phyloP scores from a whole-genome alignment of 768 basidiomycete genomes.

The Tremella yokohamensis region DNA sequence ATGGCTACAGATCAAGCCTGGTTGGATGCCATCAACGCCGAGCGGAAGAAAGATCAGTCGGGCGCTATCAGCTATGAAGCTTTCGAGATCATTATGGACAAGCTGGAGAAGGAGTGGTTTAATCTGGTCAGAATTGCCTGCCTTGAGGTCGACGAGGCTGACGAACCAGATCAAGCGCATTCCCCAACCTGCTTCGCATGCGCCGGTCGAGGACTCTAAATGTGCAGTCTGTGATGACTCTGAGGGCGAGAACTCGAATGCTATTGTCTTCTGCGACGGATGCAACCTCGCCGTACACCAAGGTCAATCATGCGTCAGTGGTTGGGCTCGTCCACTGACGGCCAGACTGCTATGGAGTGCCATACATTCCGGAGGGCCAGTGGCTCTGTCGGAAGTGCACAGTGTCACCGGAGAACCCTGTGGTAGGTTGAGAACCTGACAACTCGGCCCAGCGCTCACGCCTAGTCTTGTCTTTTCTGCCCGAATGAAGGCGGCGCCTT shows the following conservation, averaged over 20 bases:
- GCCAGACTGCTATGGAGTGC: conserved; percentile 95
- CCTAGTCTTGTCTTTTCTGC: conserved; percentile 86
- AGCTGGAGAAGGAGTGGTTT: conserved; percentile 98
- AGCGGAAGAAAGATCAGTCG: conserved; percentile 67
- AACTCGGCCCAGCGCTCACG: conserved; percentile 7
- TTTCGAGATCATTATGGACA: conserved; percentile 96
- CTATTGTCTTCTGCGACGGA: conserved; percentile 98
- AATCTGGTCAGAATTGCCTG: conserved; percentile 62
- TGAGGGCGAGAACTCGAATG: conserved; percentile 97
- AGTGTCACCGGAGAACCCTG: conserved; percentile 92
- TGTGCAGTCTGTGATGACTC: conserved; percentile 98
- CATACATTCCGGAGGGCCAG: conserved; percentile 98
- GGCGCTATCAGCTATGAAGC: conserved; percentile 73
- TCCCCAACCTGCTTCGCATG: conserved; percentile 77
- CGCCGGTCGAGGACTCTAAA: conserved; percentile 91
- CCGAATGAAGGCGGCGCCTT: conserved; percentile 97
- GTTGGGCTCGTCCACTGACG: conserved; percentile 5
- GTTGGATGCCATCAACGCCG: conserved; percentile 78
- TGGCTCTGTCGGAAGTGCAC: conserved; percentile 99
- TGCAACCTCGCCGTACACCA: conserved; percentile 99
- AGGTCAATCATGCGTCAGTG: conserved; percentile 56
- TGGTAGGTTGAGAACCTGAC: conserved; percentile 59
- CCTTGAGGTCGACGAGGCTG: not conserved
- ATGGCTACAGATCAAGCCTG: conserved; percentile 77
- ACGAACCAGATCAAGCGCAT: conserved; percentile 76